Evolutionary conservation across 106 monocot species (phyloP), one percentile per base, ranked within the genome.

Genomic region (Allium cepa): DNA sequence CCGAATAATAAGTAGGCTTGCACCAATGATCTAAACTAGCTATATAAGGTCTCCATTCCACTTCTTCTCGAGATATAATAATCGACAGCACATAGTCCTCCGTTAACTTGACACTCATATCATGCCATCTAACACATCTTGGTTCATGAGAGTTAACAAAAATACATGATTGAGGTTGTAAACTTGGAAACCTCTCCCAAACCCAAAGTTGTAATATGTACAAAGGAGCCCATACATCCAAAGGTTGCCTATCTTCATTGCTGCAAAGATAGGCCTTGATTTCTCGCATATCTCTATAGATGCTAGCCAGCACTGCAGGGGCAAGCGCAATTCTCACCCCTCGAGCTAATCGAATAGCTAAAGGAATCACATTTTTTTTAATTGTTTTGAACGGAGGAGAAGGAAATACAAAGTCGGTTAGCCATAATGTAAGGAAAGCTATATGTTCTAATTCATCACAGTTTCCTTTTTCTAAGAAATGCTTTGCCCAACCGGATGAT

Each of bases 351-450:
- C 83, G 63, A 17, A 86, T 70, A n/a, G 84, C 85, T 28, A 88
- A 73, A 0, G 79, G 83, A 11, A 88, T 77, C 71, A 84, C 63
- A 47, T 77, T 26, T 47, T 70, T 77, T 8, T 76, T 62, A 6
- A 89, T 74, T 4, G 81, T 86, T 51, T 26, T 66, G 14, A 13
- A n/a, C 4, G 67, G 77, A 8, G 83, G 86, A 26, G 71, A 86
- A 3, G 57, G 62, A 49, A 93, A 76, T 7, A 93, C 88, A 56
- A 72, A 84, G 28, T 86, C 71, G 7, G 93, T 81, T 14, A 93
- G 59, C 93, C 93, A 93, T 46, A 93, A 50, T 1, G 93, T 70
- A 26, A 93, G 64, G 68, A 89, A 89, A 18, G 88, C 88, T 49
- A 75, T 51, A 71, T 82, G 83, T 66, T 89, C 83, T 51, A 86